Percentiles rank a stretch among this genome's conserved stretches.
Evolutionary conservation across 305 asterid genomes (phyloP).

Genomic region (Fraxinus dipetala): DNA sequence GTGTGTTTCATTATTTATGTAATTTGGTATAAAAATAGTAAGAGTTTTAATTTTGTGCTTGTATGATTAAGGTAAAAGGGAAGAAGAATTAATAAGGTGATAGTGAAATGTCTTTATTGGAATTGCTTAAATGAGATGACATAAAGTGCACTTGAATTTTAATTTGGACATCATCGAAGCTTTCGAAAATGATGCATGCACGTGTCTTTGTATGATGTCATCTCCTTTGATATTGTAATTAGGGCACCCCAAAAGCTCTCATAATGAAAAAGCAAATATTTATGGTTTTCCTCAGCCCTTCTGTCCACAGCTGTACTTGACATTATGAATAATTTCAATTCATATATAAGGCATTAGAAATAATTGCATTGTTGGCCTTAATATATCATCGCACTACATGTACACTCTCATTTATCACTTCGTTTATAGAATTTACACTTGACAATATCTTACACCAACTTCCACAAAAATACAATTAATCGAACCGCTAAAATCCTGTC

Average conservation of each 20-base stretch:
- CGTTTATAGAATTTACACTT: too few species aligned
- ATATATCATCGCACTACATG: neutral
- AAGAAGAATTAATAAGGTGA: neutral
- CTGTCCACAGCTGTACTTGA: conserved; percentile 11
- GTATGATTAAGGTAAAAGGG: neutral
- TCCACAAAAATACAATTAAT: too few species aligned
- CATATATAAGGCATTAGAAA: too few species aligned
- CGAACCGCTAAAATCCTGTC: too few species aligned
- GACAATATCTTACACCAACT: too few species aligned
- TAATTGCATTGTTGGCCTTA: neutral
- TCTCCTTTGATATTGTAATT: neutral
- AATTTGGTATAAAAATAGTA: neutral
- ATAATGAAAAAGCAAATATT: conserved; percentile 17
- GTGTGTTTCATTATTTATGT: too few species aligned
- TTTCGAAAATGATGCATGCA: conserved; percentile 25
- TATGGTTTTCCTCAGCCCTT: neutral
- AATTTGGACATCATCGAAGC: neutral
- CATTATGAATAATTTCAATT: neutral
- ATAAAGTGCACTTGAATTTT: neutral
- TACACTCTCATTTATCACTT: too few species aligned
- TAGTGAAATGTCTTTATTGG: neutral
- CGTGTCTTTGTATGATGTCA: conserved; percentile 26
- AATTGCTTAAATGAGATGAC: conserved; percentile 9
- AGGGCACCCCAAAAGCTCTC: conserved; percentile 13
- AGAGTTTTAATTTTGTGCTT: neutral